Evolutionary conservation across 2,329 filamentous ascomycete species (phyloP).

Genomic region (Aschersonia sp.): DNA sequence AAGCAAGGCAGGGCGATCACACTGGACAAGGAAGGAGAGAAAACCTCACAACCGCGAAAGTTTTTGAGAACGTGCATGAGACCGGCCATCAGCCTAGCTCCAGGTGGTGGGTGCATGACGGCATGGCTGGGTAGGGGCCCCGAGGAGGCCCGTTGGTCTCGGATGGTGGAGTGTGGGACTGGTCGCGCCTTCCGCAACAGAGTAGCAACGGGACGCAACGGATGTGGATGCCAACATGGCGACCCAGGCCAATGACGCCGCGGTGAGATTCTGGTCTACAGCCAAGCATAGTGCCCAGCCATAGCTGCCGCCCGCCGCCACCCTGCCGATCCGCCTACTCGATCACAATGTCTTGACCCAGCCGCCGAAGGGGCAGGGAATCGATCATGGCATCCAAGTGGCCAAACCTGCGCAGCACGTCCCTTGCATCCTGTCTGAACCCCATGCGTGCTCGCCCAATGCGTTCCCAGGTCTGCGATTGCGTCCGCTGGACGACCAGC

Average conservation of each 20-base stretch:
- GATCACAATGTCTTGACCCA: constrained; percentile 18
- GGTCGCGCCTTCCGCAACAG: too few species aligned
- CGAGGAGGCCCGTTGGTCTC: too few species aligned
- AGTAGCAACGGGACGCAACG: too few species aligned
- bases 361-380: constrained; percentile 15
- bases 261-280: too few species aligned
- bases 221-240: too few species aligned
- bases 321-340: constrained; percentile 8
- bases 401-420: constrained; percentile 15
- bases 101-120: too few species aligned
- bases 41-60: not conserved
- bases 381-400: constrained; percentile 16
- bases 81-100: too few species aligned
- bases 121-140: too few species aligned
- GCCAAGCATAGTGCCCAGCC: too few species aligned
- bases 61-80: not conserved
- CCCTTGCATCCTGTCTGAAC: constrained; percentile 17
- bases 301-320: not conserved
- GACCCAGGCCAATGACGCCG: too few species aligned
- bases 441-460: constrained; percentile 21
- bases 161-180: too few species aligned
- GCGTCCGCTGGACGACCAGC: constrained; percentile 15
- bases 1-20: not conserved
- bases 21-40: not conserved
- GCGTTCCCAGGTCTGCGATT: constrained; percentile 14